Base-by-base conservation (phyloP, 2,329 filamentous ascomycete genomes). In the Biscogniauxia mediterranea region DNA sequence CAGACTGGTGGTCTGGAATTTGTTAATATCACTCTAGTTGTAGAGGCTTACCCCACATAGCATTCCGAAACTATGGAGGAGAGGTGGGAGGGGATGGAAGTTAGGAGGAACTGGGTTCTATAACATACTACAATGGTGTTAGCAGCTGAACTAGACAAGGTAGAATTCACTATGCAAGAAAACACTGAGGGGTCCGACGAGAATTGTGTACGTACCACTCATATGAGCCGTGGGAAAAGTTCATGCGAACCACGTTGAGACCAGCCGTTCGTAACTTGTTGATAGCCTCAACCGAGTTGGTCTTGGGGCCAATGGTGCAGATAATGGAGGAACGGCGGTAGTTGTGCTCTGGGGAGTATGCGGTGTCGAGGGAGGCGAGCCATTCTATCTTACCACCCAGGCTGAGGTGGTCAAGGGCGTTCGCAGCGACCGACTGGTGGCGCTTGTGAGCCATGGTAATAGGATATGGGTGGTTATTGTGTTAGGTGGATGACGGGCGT, bases 211-310 rank as follows among this genome's bases (percentile, higher is more conserved):
- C 38, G 38, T 15, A 54, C 19, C 59, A 26, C 82, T 93, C 93
- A 80, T 98, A 95, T 69, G 89, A 89, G 73, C 92, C 92, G 80
- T 96, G 92, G 68, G 91, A 97, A 79, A 98, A 98, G 90, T 99
- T 99, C 95, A 99, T 99, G 82, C 95, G 94, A 71, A 98, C 95
- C 70, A 99, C 93, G 81, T 98, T 98, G 74, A 98, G 89, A 80
- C 95, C 95, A 68, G 89, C 90, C 75, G 85, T 86, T 78, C 94
- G 92, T 73, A 99, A 91, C 78, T 89, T 86, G 81, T 98, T 98
- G 83, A 99, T 96, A 80, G 93, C 93, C 83, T 97, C 91, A 61
- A 93, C 89, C 46, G 92, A 96, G 85, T 99, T 99, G 72, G 95
- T 99, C 89, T 98, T 99, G 76, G 95, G 95, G 66, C 95, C 95